Evolutionary conservation across 2,329 filamentous ascomycete genomes (phyloP), one percentile per base, ranked within the genome.

Genomic region (Simplicillium sp.): DNA sequence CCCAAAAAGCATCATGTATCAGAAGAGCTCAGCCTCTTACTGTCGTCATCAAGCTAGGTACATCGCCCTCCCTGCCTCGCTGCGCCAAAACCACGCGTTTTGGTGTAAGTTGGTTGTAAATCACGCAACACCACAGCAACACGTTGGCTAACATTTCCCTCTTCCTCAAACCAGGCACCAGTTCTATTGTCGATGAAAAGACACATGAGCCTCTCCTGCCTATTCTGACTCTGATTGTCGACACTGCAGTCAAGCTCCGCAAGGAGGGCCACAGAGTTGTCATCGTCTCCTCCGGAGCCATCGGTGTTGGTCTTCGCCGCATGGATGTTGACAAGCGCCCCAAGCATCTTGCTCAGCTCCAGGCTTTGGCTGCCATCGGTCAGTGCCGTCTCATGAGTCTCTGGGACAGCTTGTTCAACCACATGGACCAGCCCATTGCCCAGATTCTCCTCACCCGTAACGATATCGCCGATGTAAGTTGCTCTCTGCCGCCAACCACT

Each of bases 181-280:
- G 88, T 62, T 97, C 92, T n/a, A 97, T 98, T 51, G 89, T 98
- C 49, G 87, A 97, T 65, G 92, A 98, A 61, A 84, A 82, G 58
- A 94, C 87, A 16, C 92, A 95, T 65, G 87, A 96, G 57, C 92
- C 92, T 3, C 77, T 96, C 29, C 75, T 98, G 32, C 92, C 89
- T 4, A 94, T 88, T 51, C 70, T 98, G 42, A 89, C 85, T 45
- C 71, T 90, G 45, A 96, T 98, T 49, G 92, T 97, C 48, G 88
- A 97, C 65, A 97, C 92, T 15, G 88, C 87, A 12, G 84, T 90
- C 40, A 85, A 81, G 56, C 72, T 98, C 34, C 81, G 82, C 50
- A 84, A 89, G 62, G 84, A 94, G 79, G 92, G 92, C 38, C 89
- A 98, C 61, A 80, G 82, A 53, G 92, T 98, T 39, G 82, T 98